Evolutionary conservation across 2,329 filamentous ascomycete species (phyloP).

Genomic region (Colletotrichum sp.): DNA sequence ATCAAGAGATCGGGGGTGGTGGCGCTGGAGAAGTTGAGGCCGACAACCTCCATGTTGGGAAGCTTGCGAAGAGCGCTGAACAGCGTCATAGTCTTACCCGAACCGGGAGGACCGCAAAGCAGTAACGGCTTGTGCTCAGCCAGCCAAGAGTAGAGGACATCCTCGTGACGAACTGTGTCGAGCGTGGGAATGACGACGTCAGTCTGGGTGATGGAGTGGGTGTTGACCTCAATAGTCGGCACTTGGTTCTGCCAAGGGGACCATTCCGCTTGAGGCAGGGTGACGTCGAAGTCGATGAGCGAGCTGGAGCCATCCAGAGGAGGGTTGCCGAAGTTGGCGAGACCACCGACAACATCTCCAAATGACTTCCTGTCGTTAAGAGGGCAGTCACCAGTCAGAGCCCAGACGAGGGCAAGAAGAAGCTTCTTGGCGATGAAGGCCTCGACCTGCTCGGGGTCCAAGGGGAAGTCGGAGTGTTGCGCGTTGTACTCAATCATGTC

Average conservation of each 20-base stretch:
- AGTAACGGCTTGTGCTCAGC: slow-evolving; percentile 97
- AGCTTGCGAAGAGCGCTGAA: slow-evolving; percentile 97
- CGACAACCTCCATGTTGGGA: slow-evolving; percentile 98
- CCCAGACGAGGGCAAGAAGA: slow-evolving; percentile 91
- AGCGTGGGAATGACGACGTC: slow-evolving; percentile 98
- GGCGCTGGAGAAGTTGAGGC: slow-evolving; percentile 98
- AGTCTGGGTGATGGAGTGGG: slow-evolving; percentile 96
- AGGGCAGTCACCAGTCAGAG: slow-evolving; percentile 93
- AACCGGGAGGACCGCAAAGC: slow-evolving; percentile 95
- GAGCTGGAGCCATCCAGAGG: slow-evolving; percentile 78
- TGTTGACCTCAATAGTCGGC: slow-evolving; percentile 94
- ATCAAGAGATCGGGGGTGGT: slow-evolving; percentile 97
- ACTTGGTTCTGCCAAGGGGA: slow-evolving; percentile 93
- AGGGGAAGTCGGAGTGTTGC: slow-evolving; percentile 90
- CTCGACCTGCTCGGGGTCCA: slow-evolving; percentile 90
- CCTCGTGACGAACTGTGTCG: slow-evolving; percentile 96
- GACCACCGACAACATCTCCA: slow-evolving; percentile 80
- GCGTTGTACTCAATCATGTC: slow-evolving; percentile 95
- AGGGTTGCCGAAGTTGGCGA: slow-evolving; percentile 87
- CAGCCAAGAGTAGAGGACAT: slow-evolving; percentile 99
- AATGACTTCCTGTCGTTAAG: slow-evolving; percentile 86
- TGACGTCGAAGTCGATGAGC: slow-evolving; percentile 94
- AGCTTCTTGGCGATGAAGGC: slow-evolving; percentile 92
- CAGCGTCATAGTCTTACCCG: slow-evolving; percentile 99
- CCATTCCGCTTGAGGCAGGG: slow-evolving; percentile 88